Evolutionary conservation across 2,329 filamentous ascomycete species (phyloP).

Genomic region (Reticulascus tulasneorum): DNA sequence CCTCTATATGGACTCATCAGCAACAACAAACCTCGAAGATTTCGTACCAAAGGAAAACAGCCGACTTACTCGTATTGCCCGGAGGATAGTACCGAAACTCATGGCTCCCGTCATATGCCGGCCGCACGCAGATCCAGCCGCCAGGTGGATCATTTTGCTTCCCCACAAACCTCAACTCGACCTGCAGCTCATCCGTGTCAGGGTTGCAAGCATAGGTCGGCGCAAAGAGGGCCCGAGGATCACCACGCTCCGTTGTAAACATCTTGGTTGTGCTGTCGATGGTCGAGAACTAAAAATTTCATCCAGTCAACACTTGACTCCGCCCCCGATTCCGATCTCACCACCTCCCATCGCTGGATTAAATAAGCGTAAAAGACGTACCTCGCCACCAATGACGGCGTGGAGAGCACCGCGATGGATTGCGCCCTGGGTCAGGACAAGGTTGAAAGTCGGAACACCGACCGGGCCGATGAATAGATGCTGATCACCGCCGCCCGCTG

Average conservation of each 20-base stretch:
- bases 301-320: background rate
- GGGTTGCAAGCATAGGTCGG: conserved; percentile 37
- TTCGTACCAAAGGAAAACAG: too few species aligned
- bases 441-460: conserved; percentile 29
- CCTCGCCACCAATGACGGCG: conserved; percentile 42
- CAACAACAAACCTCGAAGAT: too few species aligned
- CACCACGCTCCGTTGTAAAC: conserved; percentile 41
- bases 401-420: too few species aligned
- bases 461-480: conserved; percentile 35
- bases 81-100: too few species aligned
- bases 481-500: conserved; percentile 32
- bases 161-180: conserved; percentile 31
- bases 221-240: conserved; percentile 36
- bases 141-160: too few species aligned
- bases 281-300: conserved; percentile 28
- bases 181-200: conserved; percentile 34
- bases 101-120: too few species aligned
- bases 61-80: too few species aligned
- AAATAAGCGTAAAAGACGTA: too few species aligned
- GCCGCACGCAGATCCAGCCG: too few species aligned
- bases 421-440: conserved; percentile 33
- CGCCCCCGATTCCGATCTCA: too few species aligned
- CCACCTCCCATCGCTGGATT: too few species aligned
- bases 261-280: conserved; percentile 43
- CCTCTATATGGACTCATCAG: too few species aligned